Conservation (phyloP, 73 alveolate genomes). For the Diophrys sp. region DNA sequence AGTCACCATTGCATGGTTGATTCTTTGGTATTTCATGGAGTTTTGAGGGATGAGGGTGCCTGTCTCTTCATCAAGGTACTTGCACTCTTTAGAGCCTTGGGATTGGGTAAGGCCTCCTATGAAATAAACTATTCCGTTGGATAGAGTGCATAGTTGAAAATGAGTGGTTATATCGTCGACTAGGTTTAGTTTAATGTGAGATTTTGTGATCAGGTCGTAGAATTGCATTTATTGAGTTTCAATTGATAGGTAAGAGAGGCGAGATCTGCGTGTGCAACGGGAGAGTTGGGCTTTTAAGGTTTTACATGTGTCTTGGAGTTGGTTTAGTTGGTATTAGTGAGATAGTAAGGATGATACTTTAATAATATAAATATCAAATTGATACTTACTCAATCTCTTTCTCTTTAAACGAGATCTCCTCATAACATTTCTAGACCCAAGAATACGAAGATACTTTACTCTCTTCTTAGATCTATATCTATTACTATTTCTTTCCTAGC, state of each 20-base stretch:
- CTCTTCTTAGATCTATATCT: not conserved
- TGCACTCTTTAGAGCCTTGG: not conserved
- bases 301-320: not conserved
- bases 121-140: not conserved
- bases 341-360: no score
- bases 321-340: no score
- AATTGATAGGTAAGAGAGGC: not conserved
- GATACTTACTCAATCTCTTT: not conserved
- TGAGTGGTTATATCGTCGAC: not conserved
- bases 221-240: not conserved
- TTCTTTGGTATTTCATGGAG: not conserved
- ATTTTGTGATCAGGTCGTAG: not conserved
- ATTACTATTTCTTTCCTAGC: no score
- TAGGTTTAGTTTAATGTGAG: not conserved
- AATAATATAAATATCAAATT: no score
- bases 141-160: not conserved
- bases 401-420: constrained; percentile 1
- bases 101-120: not conserved
- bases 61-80: not conserved
- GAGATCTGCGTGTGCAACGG: not conserved
- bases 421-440: not conserved
- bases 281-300: not conserved
- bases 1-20: not conserved
- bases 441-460: not conserved
- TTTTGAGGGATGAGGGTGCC: not conserved